A percentile compares a stretch with the other conserved stretches of the same genome.
Evolutionary conservation across 2,329 filamentous ascomycete species (phyloP).

Genomic region (Aspergillus caelatus): DNA sequence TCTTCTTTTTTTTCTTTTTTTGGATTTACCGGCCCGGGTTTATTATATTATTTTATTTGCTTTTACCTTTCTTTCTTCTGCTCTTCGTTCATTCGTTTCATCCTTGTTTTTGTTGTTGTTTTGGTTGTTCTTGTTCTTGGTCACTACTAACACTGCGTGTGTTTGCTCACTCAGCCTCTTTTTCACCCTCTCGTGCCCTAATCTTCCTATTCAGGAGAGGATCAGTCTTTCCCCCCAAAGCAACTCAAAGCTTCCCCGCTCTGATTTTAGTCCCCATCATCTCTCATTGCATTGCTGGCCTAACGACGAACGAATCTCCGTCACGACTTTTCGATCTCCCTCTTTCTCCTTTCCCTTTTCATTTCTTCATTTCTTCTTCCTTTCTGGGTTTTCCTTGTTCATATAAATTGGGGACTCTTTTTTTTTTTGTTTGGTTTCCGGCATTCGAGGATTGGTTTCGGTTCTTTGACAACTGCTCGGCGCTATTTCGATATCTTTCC

Average conservation of each 20-base stretch:
- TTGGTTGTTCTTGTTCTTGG: not conserved
- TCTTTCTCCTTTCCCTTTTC: not conserved
- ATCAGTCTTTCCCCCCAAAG: slow-evolving; percentile 6
- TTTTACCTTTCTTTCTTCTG: not conserved
- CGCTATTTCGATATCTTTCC: slow-evolving; percentile 6
- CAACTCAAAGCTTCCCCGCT: slow-evolving; percentile 18
- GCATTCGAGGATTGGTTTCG: slow-evolving; percentile 1
- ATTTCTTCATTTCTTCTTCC: not conserved
- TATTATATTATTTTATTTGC: not conserved
- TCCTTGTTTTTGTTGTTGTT: not conserved
- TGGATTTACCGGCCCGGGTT: not conserved
- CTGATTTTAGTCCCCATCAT: slow-evolving; percentile 1
- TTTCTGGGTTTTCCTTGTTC: not conserved
- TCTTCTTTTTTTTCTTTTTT: not conserved
- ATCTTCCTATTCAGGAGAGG: slow-evolving; percentile 15
- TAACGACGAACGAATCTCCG: slow-evolving; percentile 1
- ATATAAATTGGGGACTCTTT: not conserved
- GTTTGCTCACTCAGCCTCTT: not conserved
- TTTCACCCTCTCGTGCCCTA: slow-evolving; percentile 3
- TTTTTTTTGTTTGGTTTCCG: not conserved
- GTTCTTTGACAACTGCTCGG: slow-evolving; percentile 6
- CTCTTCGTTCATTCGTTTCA: not conserved
- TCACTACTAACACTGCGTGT: not conserved
- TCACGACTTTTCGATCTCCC: not conserved
- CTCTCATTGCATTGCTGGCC: slow-evolving; percentile 5